Conservation (phyloP, 1,284 basidiomycete genomes). For the Bondarzewia mesenterica region DNA sequence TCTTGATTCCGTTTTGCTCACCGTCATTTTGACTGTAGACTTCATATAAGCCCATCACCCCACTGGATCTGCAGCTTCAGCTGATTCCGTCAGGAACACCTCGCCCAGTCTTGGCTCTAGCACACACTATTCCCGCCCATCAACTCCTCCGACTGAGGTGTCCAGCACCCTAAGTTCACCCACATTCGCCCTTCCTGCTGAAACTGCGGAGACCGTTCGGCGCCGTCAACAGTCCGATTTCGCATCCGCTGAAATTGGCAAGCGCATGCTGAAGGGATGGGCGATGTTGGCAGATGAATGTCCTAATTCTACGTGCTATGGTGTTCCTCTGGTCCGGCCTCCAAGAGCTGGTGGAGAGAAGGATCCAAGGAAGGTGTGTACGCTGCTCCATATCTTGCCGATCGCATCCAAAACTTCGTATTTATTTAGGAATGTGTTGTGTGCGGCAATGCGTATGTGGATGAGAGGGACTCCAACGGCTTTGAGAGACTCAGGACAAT, state of each 20-base stretch:
- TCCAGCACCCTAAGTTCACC: constrained; percentile 54
- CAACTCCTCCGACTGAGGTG: constrained; percentile 68
- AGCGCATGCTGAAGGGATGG: constrained; percentile 71
- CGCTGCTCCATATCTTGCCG: background rate
- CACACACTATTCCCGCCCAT: constrained; percentile 47
- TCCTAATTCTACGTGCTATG: constrained; percentile 55
- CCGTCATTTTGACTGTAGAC: background rate
- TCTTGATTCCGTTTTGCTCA: background rate
- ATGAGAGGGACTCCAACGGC: constrained; percentile 42
- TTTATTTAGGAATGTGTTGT: constrained; percentile 65
- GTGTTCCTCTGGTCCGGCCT: constrained; percentile 65
- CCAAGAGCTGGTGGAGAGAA: constrained; percentile 54
- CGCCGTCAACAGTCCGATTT: constrained; percentile 73
- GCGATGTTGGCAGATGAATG: constrained; percentile 82
- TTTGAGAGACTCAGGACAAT: constrained; percentile 37
- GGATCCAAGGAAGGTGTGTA: constrained; percentile 54
- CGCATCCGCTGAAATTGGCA: constrained; percentile 72
- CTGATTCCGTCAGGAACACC: constrained; percentile 18
- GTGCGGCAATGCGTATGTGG: constrained; percentile 54
- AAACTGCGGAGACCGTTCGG: constrained; percentile 53
- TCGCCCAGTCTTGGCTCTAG: constrained; percentile 40
- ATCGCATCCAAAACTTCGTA: background rate
- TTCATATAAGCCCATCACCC: background rate
- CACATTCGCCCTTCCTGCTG: constrained; percentile 48
- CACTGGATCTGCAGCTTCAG: constrained; percentile 2